Conservation (phyloP, 2,329 filamentous ascomycete species). For the Emericellopsis cladophorae region DNA sequence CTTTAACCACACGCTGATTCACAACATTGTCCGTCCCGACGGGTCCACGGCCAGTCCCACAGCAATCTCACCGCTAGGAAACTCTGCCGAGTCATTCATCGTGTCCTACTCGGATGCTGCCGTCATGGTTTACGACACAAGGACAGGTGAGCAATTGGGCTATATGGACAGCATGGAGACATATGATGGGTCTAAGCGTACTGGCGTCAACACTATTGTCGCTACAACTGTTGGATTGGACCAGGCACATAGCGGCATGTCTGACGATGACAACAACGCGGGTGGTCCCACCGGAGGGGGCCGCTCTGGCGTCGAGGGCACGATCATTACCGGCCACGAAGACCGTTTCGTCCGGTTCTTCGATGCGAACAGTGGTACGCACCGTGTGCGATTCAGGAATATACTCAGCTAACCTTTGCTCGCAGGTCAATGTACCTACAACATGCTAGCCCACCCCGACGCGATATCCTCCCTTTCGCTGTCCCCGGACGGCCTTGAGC, state of each 20-base stretch:
- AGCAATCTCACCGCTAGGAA: constrained; percentile 80
- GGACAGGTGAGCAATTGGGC: constrained; percentile 81
- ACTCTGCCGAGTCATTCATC: constrained; percentile 76
- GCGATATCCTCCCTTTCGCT: constrained; percentile 86
- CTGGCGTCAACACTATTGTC: constrained; percentile 83
- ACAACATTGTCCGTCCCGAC: constrained; percentile 65
- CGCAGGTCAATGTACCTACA: constrained; percentile 97
- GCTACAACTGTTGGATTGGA: constrained; percentile 78
- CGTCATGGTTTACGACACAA: constrained; percentile 83
- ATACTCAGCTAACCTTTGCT: constrained; percentile 5
- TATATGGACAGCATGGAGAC: constrained; percentile 91
- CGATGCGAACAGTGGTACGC: constrained; percentile 95
- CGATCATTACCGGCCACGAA: constrained; percentile 93
- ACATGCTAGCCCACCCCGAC: constrained; percentile 91
- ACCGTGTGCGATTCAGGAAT: not conserved
- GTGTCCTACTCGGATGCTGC: constrained; percentile 86
- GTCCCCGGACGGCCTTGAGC: constrained; percentile 84
- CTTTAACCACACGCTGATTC: constrained; percentile 79
- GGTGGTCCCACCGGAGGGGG: constrained; percentile 70
- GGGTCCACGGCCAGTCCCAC: constrained; percentile 64
- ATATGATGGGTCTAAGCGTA: constrained; percentile 68
- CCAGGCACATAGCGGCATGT: constrained; percentile 42
- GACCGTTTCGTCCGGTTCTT: constrained; percentile 95
- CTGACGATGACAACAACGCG: constrained; percentile 62
- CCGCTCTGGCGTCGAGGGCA: constrained; percentile 70